These are phyloP conservation scores for Aquilaria agallochum DNA, from an alignment of 441 rosid genomes.

Conservation along the genomic window DNA sequence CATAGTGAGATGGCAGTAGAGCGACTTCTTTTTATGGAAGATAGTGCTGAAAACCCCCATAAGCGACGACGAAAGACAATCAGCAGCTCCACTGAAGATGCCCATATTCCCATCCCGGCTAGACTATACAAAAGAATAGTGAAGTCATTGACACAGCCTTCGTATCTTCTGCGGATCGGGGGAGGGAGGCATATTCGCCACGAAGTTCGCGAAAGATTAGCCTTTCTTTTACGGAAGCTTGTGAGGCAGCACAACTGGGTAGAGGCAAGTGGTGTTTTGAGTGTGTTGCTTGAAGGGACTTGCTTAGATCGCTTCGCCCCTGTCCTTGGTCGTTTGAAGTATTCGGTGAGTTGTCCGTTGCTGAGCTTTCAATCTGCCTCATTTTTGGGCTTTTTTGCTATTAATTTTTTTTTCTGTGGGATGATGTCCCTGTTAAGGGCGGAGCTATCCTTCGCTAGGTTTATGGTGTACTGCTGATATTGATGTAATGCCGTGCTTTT, in stretches of 20 bases:
- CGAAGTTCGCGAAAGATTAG: constrained; percentile 35
- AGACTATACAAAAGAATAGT: constrained; percentile 25
- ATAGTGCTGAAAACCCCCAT: no score
- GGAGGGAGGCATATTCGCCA: constrained; percentile 20
- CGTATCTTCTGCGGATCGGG: constrained; percentile 37
- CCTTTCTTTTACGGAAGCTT: constrained; percentile 37
- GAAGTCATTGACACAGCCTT: constrained; percentile 42
- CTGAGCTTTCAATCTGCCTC: no score
- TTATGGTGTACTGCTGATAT: no score
- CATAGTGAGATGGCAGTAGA: no score
- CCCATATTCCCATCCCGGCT: background rate
- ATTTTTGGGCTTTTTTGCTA: no score
- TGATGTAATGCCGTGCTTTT: no score
- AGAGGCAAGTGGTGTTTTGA: constrained; percentile 57
- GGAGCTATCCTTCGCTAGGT: no score
- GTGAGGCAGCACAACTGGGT: constrained; percentile 48
- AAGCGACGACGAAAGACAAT: no score
- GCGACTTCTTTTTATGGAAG: no score
- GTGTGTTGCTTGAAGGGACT: constrained; percentile 54
- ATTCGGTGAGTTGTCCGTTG: constrained; percentile 35
- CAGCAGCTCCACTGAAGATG: no score
- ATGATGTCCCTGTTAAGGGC: no score
- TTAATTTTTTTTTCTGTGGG: no score
- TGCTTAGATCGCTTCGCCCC: constrained; percentile 31
- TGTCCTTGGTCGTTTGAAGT: constrained; percentile 56